Conservation (phyloP, 306 rosid species). For the Gastrolobium villosum region DNA sequence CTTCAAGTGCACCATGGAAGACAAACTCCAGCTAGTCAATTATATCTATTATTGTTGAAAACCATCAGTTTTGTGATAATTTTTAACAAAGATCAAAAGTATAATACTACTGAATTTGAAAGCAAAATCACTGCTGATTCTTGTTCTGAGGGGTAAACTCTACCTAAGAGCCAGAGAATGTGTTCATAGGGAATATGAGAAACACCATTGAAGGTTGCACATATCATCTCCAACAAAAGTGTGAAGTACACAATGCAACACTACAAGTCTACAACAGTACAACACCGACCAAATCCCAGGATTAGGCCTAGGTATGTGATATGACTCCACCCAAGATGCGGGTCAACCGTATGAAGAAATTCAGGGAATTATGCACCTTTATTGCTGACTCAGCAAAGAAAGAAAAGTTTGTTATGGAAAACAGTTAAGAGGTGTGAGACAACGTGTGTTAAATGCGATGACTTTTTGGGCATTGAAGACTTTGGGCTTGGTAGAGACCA, state of each 20-base stretch:
- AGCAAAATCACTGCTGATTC: constrained; percentile 20
- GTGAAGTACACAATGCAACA: constrained; percentile 26
- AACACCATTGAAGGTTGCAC: constrained; percentile 18
- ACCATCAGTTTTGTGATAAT: constrained; percentile 1
- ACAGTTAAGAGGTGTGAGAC: no score
- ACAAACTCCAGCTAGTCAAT: constrained; percentile 28
- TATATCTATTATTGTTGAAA: constrained; percentile 9
- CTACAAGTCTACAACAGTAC: background rate
- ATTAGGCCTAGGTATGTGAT: constrained; percentile 5
- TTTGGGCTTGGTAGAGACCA: no score
- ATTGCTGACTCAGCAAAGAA: no score
- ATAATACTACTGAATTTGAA: constrained; percentile 11
- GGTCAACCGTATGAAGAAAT: no score
- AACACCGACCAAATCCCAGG: background rate
- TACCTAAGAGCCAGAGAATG: constrained; percentile 3
- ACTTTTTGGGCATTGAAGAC: no score
- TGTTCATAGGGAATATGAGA: constrained; percentile 18
- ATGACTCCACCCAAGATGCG: no score
- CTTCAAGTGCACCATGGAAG: constrained; percentile 16
- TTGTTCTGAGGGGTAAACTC: constrained; percentile 10
- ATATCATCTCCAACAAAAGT: constrained; percentile 14
- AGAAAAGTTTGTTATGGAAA: no score
- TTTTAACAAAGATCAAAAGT: background rate
- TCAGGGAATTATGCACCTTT: no score
- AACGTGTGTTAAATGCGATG: no score